Conservation (phyloP, 1,284 basidiomycete genomes). For the Afroboletus lepidellus region DNA sequence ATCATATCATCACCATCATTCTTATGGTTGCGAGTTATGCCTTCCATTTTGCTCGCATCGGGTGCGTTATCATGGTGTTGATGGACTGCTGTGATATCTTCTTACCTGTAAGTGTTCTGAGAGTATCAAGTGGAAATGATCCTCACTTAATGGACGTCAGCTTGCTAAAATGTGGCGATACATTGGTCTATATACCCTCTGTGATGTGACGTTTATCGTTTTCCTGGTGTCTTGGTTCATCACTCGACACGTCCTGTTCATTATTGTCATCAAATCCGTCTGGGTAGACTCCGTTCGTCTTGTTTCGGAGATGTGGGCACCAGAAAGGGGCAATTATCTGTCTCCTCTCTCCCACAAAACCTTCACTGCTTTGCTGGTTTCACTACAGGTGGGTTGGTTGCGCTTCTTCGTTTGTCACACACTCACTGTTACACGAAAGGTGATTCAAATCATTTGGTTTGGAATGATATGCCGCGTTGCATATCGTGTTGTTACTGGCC, state of each 20-base stretch:
- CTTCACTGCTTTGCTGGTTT: slow-evolving; percentile 59
- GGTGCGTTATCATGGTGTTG: slow-evolving; percentile 83
- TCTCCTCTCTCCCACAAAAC: slow-evolving; percentile 43
- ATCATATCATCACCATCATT: slow-evolving; percentile 87
- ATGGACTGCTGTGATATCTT: slow-evolving; percentile 96
- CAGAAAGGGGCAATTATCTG: slow-evolving; percentile 57
- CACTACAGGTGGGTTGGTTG: slow-evolving; percentile 54
- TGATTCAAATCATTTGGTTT: slow-evolving; percentile 84
- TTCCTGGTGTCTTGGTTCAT: slow-evolving; percentile 90
- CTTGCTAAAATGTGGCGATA: slow-evolving; percentile 94
- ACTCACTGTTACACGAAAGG: slow-evolving; percentile 37
- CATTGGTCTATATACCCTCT: slow-evolving; percentile 62
- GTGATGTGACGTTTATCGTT: slow-evolving; percentile 76
- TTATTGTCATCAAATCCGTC: slow-evolving; percentile 64
- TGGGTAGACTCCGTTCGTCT: slow-evolving; percentile 49
- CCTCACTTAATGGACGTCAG: slow-evolving; percentile 38
- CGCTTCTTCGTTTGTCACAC: slow-evolving; percentile 9
- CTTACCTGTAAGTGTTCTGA: slow-evolving; percentile 69
- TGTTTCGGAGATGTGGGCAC: slow-evolving; percentile 58
- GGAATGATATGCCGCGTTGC: slow-evolving; percentile 81
- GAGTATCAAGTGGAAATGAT: not conserved
- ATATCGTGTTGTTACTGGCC: slow-evolving; percentile 73
- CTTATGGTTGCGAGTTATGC: slow-evolving; percentile 81
- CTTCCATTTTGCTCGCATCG: slow-evolving; percentile 84
- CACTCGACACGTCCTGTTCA: slow-evolving; percentile 81